A percentile compares a stretch with the other conserved stretches of the same genome.
phyloP scores from a whole-genome alignment of 306 rosid species.

The Cucurbita argyrosperma region DNA sequence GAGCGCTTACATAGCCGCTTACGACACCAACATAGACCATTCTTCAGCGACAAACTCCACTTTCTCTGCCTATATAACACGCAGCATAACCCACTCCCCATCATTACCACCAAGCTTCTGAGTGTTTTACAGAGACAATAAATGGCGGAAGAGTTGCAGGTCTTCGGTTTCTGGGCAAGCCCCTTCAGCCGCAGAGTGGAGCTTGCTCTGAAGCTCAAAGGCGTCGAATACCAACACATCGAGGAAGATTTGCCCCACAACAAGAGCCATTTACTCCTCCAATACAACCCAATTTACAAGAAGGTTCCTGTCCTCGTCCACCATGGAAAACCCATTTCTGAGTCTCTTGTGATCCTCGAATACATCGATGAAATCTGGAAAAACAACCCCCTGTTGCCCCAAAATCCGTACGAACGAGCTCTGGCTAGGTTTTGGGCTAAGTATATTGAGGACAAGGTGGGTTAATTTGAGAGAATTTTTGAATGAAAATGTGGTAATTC shows the following conservation, averaged over 20 bases:
- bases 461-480: too few relatives aligned
- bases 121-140: not conserved
- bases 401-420: slow-evolving; percentile 29
- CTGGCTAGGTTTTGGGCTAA: slow-evolving; percentile 7
- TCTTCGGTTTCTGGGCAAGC: not conserved
- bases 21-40: too few relatives aligned
- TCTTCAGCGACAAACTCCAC: too few relatives aligned
- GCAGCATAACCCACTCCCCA: too few relatives aligned
- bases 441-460: not conserved
- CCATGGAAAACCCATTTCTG: slow-evolving; percentile 25
- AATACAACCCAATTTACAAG: slow-evolving; percentile 41
- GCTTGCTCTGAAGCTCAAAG: not conserved
- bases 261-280: slow-evolving; percentile 18
- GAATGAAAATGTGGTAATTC: too few relatives aligned
- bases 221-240: not conserved
- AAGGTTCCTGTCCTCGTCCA: slow-evolving; percentile 40
- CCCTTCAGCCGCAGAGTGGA: not conserved
- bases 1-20: too few relatives aligned
- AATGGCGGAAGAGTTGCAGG: not conserved
- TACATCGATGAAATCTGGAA: slow-evolving; percentile 5
- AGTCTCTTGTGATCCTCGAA: slow-evolving; percentile 18
- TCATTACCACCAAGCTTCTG: too few relatives aligned
- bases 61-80: too few relatives aligned
- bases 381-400: slow-evolving; percentile 23
- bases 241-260: not conserved